Conservation (phyloP, 2,329 filamentous ascomycete genomes). For the Diaporthe humulicola region DNA sequence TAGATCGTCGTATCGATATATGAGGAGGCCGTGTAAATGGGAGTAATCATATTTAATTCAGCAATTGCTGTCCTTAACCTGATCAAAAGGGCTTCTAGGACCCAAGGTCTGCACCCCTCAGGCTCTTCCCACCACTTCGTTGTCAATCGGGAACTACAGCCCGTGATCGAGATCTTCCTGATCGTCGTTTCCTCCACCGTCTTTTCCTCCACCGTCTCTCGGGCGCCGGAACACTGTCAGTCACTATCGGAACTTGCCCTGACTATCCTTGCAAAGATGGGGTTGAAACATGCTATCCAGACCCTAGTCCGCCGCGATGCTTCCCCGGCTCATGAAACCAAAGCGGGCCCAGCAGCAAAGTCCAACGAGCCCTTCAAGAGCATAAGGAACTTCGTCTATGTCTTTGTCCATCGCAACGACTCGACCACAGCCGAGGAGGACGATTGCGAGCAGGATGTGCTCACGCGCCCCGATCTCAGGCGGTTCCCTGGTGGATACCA, state of each 20-base stretch:
- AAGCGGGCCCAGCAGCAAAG: not conserved
- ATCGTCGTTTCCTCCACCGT: not conserved
- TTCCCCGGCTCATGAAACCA: constrained; percentile 4
- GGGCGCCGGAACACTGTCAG: constrained; percentile 8
- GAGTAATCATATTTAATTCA: constrained; percentile 1
- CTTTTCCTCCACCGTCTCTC: not conserved
- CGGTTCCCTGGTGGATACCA: constrained; percentile 15
- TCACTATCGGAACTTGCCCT: not conserved
- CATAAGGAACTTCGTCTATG: not conserved
- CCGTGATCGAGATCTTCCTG: not conserved
- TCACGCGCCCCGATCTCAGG: constrained; percentile 1
- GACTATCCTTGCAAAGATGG: not conserved
- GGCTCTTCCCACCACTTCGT: not conserved
- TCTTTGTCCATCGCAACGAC: constrained; percentile 11
- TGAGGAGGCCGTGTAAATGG: not conserved
- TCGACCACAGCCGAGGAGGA: not conserved
- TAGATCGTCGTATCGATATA: not conserved
- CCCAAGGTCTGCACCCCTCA: not conserved
- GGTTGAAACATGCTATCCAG: constrained; percentile 23
- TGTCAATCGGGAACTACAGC: constrained; percentile 19
- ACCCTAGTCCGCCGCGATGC: constrained; percentile 8
- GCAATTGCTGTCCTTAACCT: not conserved
- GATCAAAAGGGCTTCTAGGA: no score
- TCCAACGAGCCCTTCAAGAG: constrained; percentile 12
- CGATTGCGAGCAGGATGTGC: not conserved